A percentile compares a stretch with the other conserved stretches of the same genome.
phyloP scores from a whole-genome alignment of 371 early-diverging fungal genomes.

The Funneliformis caledonium region DNA sequence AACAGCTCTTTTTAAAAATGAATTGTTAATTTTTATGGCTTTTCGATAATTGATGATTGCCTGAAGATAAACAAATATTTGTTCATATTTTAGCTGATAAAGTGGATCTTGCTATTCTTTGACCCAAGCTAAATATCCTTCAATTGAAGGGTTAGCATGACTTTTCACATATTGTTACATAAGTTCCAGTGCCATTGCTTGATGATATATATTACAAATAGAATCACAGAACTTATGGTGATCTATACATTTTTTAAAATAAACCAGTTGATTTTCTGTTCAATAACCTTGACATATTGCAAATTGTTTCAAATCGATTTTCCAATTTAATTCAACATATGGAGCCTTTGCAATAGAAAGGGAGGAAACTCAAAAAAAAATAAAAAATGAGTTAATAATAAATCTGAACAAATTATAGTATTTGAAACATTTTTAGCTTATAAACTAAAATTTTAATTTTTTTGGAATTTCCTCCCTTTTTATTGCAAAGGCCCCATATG shows the following conservation, averaged over 20 bases:
- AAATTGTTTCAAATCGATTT: not conserved
- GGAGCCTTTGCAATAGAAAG: too few relatives aligned
- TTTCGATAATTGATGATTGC: not conserved
- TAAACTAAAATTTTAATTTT: not conserved
- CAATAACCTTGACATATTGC: conserved; percentile 16
- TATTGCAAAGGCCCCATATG: not conserved
- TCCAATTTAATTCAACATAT: not conserved
- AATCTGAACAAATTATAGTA: not conserved
- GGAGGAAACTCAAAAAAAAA: too few relatives aligned
- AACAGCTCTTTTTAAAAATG: not conserved
- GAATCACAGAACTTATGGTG: not conserved
- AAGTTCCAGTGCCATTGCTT: conserved; percentile 1
- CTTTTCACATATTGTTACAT: conserved; percentile 20
- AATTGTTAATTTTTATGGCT: not conserved
- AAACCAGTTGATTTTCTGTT: conserved; percentile 8
- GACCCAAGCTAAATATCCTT: not conserved
- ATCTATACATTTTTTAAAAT: conserved; percentile 9
- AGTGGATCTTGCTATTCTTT: conserved; percentile 26
- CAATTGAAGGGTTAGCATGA: not conserved
- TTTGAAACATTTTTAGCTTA: not conserved
- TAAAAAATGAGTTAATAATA: too few relatives aligned
- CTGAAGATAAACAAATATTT: conserved; percentile 2
- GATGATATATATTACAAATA: conserved; percentile 20
- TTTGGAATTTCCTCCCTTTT: not conserved
- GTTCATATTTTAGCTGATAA: conserved; percentile 22